Percentiles rank a stretch among this genome's conserved stretches.
Conservation (phyloP, 345 rosid species). For the Balakata baccata region DNA sequence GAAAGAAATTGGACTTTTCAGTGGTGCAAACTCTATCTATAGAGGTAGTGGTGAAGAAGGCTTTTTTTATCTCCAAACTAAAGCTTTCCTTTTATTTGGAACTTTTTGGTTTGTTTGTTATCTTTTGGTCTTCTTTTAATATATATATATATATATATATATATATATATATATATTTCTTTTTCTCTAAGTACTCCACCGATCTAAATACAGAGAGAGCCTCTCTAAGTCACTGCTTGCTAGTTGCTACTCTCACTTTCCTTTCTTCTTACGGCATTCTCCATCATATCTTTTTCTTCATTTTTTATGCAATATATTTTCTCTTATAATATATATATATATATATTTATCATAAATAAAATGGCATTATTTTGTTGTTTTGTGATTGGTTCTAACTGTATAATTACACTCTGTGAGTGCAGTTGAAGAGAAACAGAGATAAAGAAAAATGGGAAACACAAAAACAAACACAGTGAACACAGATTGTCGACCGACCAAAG, state of each 20-base stretch:
- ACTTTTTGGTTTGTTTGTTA: no score
- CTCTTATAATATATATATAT: no score
- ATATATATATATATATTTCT: conserved; percentile 10
- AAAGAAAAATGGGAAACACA: no score
- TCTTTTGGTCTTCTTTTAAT: no score
- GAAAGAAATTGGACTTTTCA: no score
- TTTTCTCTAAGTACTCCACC: conserved; percentile 22
- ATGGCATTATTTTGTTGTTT: conserved; percentile 3
- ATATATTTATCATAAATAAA: no score
- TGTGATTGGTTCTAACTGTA: conserved; percentile 45
- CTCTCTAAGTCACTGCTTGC: conserved; percentile 24
- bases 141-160: neutral
- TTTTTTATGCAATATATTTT: conserved; percentile 4
- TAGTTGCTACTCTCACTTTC: conserved; percentile 47
- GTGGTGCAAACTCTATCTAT: no score
- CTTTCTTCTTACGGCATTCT: conserved; percentile 84
- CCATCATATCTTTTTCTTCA: conserved; percentile 23
- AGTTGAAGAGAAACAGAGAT: conserved; percentile 29
- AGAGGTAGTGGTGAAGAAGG: no score
- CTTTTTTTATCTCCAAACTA: neutral
- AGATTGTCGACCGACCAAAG: conserved; percentile 97
- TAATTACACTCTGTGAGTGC: conserved; percentile 43
- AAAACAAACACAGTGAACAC: neutral
- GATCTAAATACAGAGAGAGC: conserved; percentile 36
- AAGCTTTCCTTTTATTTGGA: conserved; percentile 6